phyloP scores from a whole-genome alignment of 2,329 filamentous ascomycete species.

The Coleophoma eucalyptorum region DNA sequence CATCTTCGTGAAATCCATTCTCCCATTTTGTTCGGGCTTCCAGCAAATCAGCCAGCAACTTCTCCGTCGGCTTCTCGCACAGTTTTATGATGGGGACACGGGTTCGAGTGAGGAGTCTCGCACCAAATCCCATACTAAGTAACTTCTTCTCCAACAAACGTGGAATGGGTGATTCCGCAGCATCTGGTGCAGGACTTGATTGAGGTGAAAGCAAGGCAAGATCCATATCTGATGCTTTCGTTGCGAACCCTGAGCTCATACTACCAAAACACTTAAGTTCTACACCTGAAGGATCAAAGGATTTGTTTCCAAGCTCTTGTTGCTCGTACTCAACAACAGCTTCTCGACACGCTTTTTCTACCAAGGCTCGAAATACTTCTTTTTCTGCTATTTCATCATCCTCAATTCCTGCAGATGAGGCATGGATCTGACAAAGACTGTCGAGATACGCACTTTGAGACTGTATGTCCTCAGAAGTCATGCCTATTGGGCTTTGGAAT shows the following conservation, averaged over 20 bases:
- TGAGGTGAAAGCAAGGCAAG: slow-evolving; percentile 69
- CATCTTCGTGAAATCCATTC: slow-evolving; percentile 40
- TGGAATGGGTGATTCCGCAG: slow-evolving; percentile 60
- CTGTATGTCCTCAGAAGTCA: slow-evolving; percentile 40
- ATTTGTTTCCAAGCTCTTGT: slow-evolving; percentile 32
- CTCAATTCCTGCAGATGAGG: slow-evolving; percentile 50
- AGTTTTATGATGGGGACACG: slow-evolving; percentile 86
- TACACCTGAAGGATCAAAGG: slow-evolving; percentile 53
- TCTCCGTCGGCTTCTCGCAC: slow-evolving; percentile 64
- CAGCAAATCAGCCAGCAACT: slow-evolving; percentile 56
- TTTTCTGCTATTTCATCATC: slow-evolving; percentile 63
- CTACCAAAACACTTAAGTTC: slow-evolving; percentile 78
- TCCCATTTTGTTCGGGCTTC: slow-evolving; percentile 72
- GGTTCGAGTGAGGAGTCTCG: slow-evolving; percentile 72
- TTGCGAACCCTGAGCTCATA: slow-evolving; percentile 79
- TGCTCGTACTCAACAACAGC: slow-evolving; percentile 51
- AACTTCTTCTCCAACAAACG: slow-evolving; percentile 72
- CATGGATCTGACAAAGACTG: slow-evolving; percentile 33
- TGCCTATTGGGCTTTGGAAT: slow-evolving; percentile 1
- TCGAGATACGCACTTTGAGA: slow-evolving; percentile 47
- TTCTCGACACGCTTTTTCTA: slow-evolving; percentile 62
- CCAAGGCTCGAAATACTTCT: slow-evolving; percentile 60
- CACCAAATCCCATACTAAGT: slow-evolving; percentile 68
- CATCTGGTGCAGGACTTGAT: slow-evolving; percentile 50
- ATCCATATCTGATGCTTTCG: slow-evolving; percentile 88